phyloP scores from a whole-genome alignment of 805 yeast species.

The Zygotorulaspora danielsina region DNA sequence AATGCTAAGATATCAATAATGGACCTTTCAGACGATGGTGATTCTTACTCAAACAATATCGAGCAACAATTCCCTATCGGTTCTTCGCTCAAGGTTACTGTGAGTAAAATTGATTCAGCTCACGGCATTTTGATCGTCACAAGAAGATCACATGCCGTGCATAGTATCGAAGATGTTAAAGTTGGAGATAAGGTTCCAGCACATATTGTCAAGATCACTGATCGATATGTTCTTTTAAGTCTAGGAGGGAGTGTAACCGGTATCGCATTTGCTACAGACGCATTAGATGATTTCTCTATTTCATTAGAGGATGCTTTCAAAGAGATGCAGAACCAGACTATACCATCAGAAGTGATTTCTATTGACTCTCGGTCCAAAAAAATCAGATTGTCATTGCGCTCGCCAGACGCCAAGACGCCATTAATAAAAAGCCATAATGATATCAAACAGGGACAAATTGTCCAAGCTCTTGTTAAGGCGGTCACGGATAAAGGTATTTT shows the following conservation, averaged over 20 bases:
- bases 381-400: conserved; percentile 61
- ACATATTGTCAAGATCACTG: conserved; percentile 54
- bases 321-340: conserved; percentile 44
- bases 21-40: conserved; percentile 54
- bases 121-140: conserved; percentile 48
- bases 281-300: conserved; percentile 60
- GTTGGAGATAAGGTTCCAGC: conserved; percentile 59
- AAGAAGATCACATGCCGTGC: conserved; percentile 44
- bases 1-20: conserved; percentile 63
- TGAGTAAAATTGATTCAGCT: conserved; percentile 50
- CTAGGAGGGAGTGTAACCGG: conserved; percentile 55
- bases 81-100: conserved; percentile 56
- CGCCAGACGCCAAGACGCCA: conserved; percentile 46
- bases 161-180: conserved; percentile 44
- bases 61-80: conserved; percentile 68
- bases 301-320: conserved; percentile 47
- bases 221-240: conserved; percentile 60
- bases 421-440: conserved; percentile 47
- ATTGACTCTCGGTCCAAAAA: conserved; percentile 42
- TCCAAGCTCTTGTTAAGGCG: conserved; percentile 76
- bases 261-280: conserved; percentile 69
- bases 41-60: conserved; percentile 44
- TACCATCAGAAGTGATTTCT: conserved; percentile 50
- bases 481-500: conserved; percentile 73
- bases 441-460: conserved; percentile 62